Base-by-base conservation (phyloP, 148 eudicot genomes). In the Rhododendron williamsianum region DNA sequence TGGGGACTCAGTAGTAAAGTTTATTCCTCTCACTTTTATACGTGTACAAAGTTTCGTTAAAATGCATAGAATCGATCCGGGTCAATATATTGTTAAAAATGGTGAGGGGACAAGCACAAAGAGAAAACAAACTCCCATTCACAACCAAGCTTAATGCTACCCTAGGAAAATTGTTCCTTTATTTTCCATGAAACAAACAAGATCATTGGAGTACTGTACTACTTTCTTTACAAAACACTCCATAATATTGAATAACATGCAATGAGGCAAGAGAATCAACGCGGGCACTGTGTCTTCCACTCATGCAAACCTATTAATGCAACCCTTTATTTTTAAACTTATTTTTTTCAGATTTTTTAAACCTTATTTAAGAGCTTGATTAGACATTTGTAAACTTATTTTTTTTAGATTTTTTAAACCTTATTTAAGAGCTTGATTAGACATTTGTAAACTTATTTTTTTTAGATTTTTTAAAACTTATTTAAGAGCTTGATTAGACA, bases 251-350 rank as follows among this genome's bases (percentile, higher is more conserved):
- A 19, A 30, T 27, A 45, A 21, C 63, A 83, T 30, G 52, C 11
- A 16, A 45, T 45, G 16, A 21, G 41, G 15, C 15, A 41, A 43
- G 38, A 79, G 58, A 25, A 67, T 67, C 36, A 16, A 19, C 4
- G 21, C 6, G 80, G 80, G 67, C 69, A 72, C 69, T 21, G 15
- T 83, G 80, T 51, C 67, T 73, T 73, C 85, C 80, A 83, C 80
- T 73, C 15, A 2, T 41, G 18, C 48, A 35, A 65, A 67, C 1
- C 19, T 41, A 43, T 82, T 35, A 56, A 38, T 60, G 69, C 23
- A 52, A 35, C 25, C 27, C 4, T 54, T 16, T n/a, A 4, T n/a
- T 19, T 38, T 10, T 21, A 45, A 41, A 6, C 15, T 13, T 25
- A 19, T 46, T 30, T 51, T 63, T 63, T 58, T 19, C 5, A 6